These are phyloP conservation scores for Clonostachys rosea DNA, from an alignment of 2,329 filamentous ascomycete species.

Conservation along the genomic window DNA sequence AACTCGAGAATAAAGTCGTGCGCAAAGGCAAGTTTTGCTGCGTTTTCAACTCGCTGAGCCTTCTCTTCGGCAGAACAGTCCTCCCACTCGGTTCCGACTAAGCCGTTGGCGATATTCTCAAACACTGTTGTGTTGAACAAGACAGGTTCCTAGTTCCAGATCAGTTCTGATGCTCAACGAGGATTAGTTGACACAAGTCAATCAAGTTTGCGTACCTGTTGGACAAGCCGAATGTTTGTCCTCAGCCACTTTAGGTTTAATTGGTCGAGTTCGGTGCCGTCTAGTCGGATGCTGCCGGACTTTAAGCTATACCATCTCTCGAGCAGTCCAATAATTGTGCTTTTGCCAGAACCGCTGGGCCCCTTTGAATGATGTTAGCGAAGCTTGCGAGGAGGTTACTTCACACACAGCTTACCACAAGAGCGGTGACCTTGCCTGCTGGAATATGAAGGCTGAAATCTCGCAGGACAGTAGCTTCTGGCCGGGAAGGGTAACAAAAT, in stretches of 20 bases:
- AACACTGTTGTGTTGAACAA: slow-evolving; percentile 43
- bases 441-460: slow-evolving; percentile 45
- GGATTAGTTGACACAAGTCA: too few relatives aligned
- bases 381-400: too few relatives aligned
- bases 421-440: slow-evolving; percentile 57
- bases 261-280: slow-evolving; percentile 25
- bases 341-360: neutral
- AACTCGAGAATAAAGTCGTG: slow-evolving; percentile 43
- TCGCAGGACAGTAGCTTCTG: slow-evolving; percentile 52
- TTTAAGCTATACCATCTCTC: neutral
- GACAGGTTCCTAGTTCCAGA: slow-evolving; percentile 27
- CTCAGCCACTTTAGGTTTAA: slow-evolving; percentile 33
- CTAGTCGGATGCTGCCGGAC: neutral
- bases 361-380: neutral
- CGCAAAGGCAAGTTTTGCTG: slow-evolving; percentile 42
- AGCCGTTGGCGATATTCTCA: slow-evolving; percentile 47
- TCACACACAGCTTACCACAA: slow-evolving; percentile 42
- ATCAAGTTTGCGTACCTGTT: slow-evolving; percentile 7
- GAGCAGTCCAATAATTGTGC: neutral
- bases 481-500: slow-evolving; percentile 19
- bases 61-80: slow-evolving; percentile 33
- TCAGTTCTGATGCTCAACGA: too few relatives aligned
- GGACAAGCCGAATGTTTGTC: slow-evolving; percentile 35
- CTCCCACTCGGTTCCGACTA: slow-evolving; percentile 33
- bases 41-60: slow-evolving; percentile 33